Conservation (phyloP, 192 early-diverging fungal genomes). For the Coemansia reversa region DNA sequence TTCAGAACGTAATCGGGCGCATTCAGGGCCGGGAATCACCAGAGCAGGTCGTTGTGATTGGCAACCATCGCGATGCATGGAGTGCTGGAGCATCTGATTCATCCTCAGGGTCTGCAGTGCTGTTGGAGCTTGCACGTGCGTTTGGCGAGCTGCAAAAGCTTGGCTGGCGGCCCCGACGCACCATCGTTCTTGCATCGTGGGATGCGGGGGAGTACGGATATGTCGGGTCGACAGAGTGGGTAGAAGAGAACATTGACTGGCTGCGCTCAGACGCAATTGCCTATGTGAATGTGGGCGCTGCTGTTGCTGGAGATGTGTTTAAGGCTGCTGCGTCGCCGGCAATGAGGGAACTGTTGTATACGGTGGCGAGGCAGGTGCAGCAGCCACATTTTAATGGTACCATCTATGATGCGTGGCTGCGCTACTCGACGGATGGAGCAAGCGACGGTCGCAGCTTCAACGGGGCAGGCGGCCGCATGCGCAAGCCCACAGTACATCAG, state of each 20-base stretch:
- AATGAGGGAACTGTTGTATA: slow-evolving; percentile 48
- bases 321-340: slow-evolving; percentile 51
- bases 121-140: slow-evolving; percentile 58
- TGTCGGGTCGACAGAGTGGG: slow-evolving; percentile 67
- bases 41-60: slow-evolving; percentile 56
- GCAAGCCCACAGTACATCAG: slow-evolving; percentile 15
- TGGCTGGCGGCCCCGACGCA: slow-evolving; percentile 64
- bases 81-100: slow-evolving; percentile 64
- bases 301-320: slow-evolving; percentile 56
- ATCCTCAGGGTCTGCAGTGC: slow-evolving; percentile 58
- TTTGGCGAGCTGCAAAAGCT: slow-evolving; percentile 55
- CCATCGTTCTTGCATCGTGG: slow-evolving; percentile 63
- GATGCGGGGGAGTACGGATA: slow-evolving; percentile 67
- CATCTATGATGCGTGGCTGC: slow-evolving; percentile 57
- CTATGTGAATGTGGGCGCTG: slow-evolving; percentile 62
- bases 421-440: slow-evolving; percentile 5
- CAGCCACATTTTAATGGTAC: slow-evolving; percentile 51
- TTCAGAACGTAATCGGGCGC: slow-evolving; percentile 63
- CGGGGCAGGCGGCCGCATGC: neutral
- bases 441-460: neutral
- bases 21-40: slow-evolving; percentile 58
- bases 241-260: slow-evolving; percentile 59
- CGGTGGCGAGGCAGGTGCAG: slow-evolving; percentile 48
- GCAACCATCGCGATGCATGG: slow-evolving; percentile 70
- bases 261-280: slow-evolving; percentile 53